These are phyloP conservation scores for Eucalyptus polyanthemos DNA, from an alignment of 345 rosid genomes.

Conservation along the genomic window DNA sequence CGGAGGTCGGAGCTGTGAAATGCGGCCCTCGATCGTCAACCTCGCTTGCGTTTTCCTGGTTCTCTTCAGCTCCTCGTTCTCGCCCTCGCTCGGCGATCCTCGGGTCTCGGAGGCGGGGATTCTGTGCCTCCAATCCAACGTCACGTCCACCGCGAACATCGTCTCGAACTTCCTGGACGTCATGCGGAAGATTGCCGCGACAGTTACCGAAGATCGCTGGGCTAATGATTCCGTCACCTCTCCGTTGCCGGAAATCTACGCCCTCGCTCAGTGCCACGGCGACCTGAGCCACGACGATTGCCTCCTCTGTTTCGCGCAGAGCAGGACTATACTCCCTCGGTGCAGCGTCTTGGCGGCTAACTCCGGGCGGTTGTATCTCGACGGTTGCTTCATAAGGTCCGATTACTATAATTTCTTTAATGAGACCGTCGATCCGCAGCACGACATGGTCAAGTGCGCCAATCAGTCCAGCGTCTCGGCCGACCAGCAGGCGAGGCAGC, in stretches of 20 bases:
- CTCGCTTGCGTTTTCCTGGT: neutral
- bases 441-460: constrained; percentile 17
- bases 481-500: neutral
- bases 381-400: constrained; percentile 59
- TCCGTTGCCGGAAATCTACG: constrained; percentile 8
- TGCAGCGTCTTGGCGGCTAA: constrained; percentile 24
- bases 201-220: constrained; percentile 7
- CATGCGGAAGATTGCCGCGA: constrained; percentile 22
- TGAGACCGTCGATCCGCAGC: constrained; percentile 14
- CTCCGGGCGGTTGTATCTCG: constrained; percentile 34
- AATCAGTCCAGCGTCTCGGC: neutral
- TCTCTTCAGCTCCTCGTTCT: neutral
- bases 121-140: constrained; percentile 11
- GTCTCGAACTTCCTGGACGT: constrained; percentile 29
- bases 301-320: constrained; percentile 43
- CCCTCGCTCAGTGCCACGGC: constrained; percentile 40
- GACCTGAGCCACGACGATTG: constrained; percentile 59
- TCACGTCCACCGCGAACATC: neutral
- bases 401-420: constrained; percentile 38
- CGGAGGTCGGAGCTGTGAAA: neutral
- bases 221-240: constrained; percentile 12
- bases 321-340: constrained; percentile 41
- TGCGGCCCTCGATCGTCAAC: neutral
- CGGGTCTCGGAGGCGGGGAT: constrained; percentile 24
- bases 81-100: constrained; percentile 11